phyloP scores from a whole-genome alignment of 805 yeast genomes.

The Candida hispaniensis region DNA sequence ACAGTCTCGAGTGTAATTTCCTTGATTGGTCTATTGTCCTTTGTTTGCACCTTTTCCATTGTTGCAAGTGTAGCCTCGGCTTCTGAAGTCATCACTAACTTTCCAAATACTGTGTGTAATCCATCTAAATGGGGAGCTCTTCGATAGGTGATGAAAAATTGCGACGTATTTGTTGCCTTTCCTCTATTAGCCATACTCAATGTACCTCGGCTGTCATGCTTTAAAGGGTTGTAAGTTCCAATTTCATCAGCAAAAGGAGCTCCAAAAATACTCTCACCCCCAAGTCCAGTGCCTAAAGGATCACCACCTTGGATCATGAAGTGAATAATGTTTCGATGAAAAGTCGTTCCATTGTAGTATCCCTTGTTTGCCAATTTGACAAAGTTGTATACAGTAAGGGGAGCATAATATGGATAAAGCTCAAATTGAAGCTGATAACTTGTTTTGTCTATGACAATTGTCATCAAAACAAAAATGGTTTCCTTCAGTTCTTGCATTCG shows the following conservation, averaged over 20 bases:
- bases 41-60: slow-evolving; percentile 27
- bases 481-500: slow-evolving; percentile 23
- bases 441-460: slow-evolving; percentile 19
- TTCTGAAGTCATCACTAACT: slow-evolving; percentile 33
- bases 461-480: slow-evolving; percentile 25
- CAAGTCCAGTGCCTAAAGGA: slow-evolving; percentile 29
- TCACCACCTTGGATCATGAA: slow-evolving; percentile 32
- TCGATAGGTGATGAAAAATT: slow-evolving; percentile 72
- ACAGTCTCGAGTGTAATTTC: slow-evolving; percentile 33
- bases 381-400: slow-evolving; percentile 26
- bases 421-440: slow-evolving; percentile 23
- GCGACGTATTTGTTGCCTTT: slow-evolving; percentile 87
- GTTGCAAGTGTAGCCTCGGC: slow-evolving; percentile 47
- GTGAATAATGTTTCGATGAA: slow-evolving; percentile 27
- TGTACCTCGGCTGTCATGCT: slow-evolving; percentile 68
- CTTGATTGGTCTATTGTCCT: slow-evolving; percentile 34
- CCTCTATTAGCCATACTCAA: slow-evolving; percentile 90
- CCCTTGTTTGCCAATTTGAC: slow-evolving; percentile 26
- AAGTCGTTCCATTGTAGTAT: slow-evolving; percentile 26
- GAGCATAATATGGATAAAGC: slow-evolving; percentile 23
- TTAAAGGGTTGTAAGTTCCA: slow-evolving; percentile 34
- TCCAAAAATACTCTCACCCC: slow-evolving; percentile 43
- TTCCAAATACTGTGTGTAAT: slow-evolving; percentile 70
- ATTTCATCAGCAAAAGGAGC: slow-evolving; percentile 28
- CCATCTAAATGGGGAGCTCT: slow-evolving; percentile 66